Percentiles rank a stretch among this genome's conserved stretches.
Evolutionary conservation across 768 basidiomycete species (phyloP).

Genomic region (Mycena belliarum): DNA sequence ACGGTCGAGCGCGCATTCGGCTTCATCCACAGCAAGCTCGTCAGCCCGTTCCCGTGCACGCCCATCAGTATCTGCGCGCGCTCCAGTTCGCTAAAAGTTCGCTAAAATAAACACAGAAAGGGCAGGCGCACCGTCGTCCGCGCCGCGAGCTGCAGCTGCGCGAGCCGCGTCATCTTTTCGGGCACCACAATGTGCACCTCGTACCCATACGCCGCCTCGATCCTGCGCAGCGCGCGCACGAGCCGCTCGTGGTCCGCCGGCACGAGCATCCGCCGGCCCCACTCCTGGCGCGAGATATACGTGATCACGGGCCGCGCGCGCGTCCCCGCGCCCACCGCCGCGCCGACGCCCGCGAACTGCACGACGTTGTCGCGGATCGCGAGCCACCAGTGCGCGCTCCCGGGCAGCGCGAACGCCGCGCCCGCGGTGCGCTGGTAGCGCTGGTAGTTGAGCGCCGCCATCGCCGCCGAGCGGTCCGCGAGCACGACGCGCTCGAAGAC

Average conservation of each 20-base stretch:
- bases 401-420: slow-evolving; percentile 74
- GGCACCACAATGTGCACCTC: slow-evolving; percentile 88
- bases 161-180: slow-evolving; percentile 78
- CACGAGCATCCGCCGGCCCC: slow-evolving; percentile 83
- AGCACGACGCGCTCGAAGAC: slow-evolving; percentile 86
- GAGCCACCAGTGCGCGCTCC: slow-evolving; percentile 83
- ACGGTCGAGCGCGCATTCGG: slow-evolving; percentile 80
- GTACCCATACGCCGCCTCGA: slow-evolving; percentile 72
- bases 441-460: slow-evolving; percentile 64
- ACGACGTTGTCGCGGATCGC: slow-evolving; percentile 73
- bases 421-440: slow-evolving; percentile 77
- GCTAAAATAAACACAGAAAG: background rate
- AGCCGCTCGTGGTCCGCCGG: slow-evolving; percentile 77
- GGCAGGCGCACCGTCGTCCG: slow-evolving; percentile 72
- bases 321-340: slow-evolving; percentile 44
- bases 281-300: slow-evolving; percentile 86
- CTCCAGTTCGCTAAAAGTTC: too few species aligned
- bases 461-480: slow-evolving; percentile 84
- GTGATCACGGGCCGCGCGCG: slow-evolving; percentile 78
- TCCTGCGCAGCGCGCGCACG: slow-evolving; percentile 68
- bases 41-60: slow-evolving; percentile 91
- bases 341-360: slow-evolving; percentile 63
- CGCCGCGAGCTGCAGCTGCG: slow-evolving; percentile 80
- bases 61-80: slow-evolving; percentile 83
- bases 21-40: slow-evolving; percentile 90